Base-by-base conservation (phyloP, 2,329 filamentous ascomycete species). In the Fusarium armeniacum region DNA sequence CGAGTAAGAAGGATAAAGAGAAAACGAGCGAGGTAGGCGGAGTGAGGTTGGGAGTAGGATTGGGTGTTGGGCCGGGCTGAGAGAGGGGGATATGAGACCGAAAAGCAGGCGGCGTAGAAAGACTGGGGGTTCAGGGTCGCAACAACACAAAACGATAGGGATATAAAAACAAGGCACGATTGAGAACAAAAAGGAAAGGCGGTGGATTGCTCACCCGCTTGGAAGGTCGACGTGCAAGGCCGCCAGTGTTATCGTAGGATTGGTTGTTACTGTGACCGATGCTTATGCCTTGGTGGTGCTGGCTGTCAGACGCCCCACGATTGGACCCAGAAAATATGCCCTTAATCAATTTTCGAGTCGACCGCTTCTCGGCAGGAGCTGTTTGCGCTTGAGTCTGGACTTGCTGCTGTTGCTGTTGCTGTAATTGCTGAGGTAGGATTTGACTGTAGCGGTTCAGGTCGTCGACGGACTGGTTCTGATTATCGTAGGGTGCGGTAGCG, bases 221-320 rank as follows among this genome's bases (percentile, higher is more conserved):
- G 45, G 88, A 90, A 33, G 84, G 82, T 70, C 86, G 82, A 68
- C 87, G 87, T 69, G 78, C 81, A 49, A 89, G 78, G 52, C 83
- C 83, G 49, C 78, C 70, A 62, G 80, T 81, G 73, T 84, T 85
- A 74, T 86, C 84, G 82, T 86, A 85, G 55, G 80, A 76, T 46
- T 66, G 63, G 43, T 71, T 70, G 36, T 71, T 65, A 46, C 57
- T 64, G 73, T 67, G 77, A 74, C 58, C 70, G 68, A 47, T 76
- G 76, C 62, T 75, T 69, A 60, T 74, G 73, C 56, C 75, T 43
- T 74, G 77, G 66, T 74, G 73, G 55, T 78, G 73, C 55, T 75
- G 73, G 56, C 65, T 52, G 46, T 75, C 68, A 46, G 72, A 72
- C 45, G 65, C 70, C 54, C 66, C 65, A 73, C 72, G 73, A 75